Percentiles rank a stretch among this genome's conserved stretches.
These are phyloP conservation scores for Neurospora sp. DNA, from an alignment of 2,329 filamentous ascomycete species.

Conservation along the genomic window DNA sequence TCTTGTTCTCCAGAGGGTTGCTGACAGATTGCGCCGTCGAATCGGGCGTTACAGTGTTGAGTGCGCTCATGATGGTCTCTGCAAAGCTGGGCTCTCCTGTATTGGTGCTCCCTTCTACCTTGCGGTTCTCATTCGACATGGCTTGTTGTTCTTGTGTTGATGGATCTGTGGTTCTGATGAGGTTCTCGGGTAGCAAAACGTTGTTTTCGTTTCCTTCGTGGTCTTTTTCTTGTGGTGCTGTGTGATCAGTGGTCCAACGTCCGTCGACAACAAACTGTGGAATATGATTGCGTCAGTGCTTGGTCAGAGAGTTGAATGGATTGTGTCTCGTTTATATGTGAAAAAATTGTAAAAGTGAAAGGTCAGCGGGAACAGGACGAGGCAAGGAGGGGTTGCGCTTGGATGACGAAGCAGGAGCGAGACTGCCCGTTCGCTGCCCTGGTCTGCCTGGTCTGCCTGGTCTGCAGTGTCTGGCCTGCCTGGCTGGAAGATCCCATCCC, in stretches of 20 bases:
- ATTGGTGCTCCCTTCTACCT: neutral
- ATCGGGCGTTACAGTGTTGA: slow-evolving; percentile 56
- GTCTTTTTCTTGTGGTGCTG: slow-evolving; percentile 74
- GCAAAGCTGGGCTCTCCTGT: neutral
- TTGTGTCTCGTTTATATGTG: neutral
- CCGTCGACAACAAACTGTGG: slow-evolving; percentile 89
- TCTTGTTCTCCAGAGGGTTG: slow-evolving; percentile 44
- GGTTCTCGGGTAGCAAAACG: slow-evolving; percentile 68
- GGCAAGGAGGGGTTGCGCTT: neutral
- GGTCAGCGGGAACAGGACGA: neutral
- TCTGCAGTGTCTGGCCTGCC: neutral
- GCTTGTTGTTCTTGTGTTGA: slow-evolving; percentile 23
- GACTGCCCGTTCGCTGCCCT: neutral
- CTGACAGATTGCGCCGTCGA: slow-evolving; percentile 60
- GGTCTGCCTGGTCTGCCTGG: neutral
- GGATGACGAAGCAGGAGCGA: neutral
- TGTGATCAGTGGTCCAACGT: slow-evolving; percentile 75
- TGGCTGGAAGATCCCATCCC: neutral
- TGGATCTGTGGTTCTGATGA: slow-evolving; percentile 38
- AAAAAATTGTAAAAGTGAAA: neutral
- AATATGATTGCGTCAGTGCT: neutral
- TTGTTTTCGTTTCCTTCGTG: slow-evolving; percentile 84
- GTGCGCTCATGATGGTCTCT: slow-evolving; percentile 48
- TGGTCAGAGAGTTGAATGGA: neutral
- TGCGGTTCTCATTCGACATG: neutral